Base-by-base conservation (phyloP, 164 flowering plant species). In the Santalum album region DNA sequence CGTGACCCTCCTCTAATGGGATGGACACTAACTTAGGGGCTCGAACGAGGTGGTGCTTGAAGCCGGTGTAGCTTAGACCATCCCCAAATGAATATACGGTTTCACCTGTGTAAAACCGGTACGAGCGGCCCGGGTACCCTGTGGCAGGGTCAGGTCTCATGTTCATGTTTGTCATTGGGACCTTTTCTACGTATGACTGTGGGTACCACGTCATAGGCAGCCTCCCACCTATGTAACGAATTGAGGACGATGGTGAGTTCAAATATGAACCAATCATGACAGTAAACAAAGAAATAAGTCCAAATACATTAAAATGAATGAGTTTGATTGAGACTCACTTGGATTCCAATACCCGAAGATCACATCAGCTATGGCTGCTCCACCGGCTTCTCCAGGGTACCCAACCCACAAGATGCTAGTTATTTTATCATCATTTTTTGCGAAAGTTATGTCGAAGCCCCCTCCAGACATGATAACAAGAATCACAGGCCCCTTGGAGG, bases 191-290 rank as follows among this genome's bases (percentile, higher is more conserved):
- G 35, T 75, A 94, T 11, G 78, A 68, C 57, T 94, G 87, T 0
- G 97, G 97, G 59, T 90, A 94, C 99, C 99, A 94, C 48, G 99
- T 83, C 86, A 89, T 83, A 21, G 99, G 99, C 44, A 94, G 68
- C 67, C 89, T 78, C 62, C 97, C 99, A 78, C 91, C 96, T 91
- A 71, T 34, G 38, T 26, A 0, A 38, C 2, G 42, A 9, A 9
- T 1, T 0, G 16, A 38, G 42, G 42, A 14, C 10, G 10, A 32
- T n/a, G n/a, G n/a, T n/a, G n/a, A n/a, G n/a, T n/a, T n/a, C n/a
- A n/a, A n/a, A n/a, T n/a, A n/a, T n/a, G n/a, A n/a, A n/a, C n/a
- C n/a, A n/a, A n/a, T n/a, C n/a, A n/a, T n/a, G n/a, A n/a, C n/a
- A n/a, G n/a, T n/a, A n/a, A n/a, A n/a, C n/a, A n/a, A n/a, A n/a